Evolutionary conservation across 371 early-diverging fungal species (phyloP).

Genomic region (Lichtheimia hyalospora): DNA sequence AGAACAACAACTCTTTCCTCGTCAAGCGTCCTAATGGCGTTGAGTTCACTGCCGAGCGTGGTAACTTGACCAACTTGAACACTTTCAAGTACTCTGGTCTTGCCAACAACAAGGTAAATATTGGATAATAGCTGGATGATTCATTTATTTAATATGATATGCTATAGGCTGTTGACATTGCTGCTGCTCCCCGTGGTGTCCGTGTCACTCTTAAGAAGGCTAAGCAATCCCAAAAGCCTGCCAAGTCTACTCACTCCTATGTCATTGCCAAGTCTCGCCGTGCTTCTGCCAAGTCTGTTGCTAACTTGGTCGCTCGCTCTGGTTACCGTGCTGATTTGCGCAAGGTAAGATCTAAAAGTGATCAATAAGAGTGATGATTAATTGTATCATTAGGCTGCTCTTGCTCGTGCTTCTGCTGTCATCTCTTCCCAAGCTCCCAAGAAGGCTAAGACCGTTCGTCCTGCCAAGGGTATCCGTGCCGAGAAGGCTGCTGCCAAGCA

Average conservation of each 20-base stretch:
- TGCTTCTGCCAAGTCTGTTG: constrained; percentile 69
- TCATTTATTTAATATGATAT: not conserved
- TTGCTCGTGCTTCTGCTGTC: constrained; percentile 81
- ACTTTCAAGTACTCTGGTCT: constrained; percentile 86
- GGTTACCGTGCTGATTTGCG: constrained; percentile 82
- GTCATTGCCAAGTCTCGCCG: constrained; percentile 69
- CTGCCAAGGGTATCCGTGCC: constrained; percentile 44
- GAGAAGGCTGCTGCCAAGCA: constrained; percentile 43
- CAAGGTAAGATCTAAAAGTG: constrained; percentile 40
- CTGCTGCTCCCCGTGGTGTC: constrained; percentile 66
- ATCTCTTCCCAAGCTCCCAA: constrained; percentile 67
- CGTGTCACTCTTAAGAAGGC: constrained; percentile 65
- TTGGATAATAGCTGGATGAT: not conserved
- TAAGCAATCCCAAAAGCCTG: constrained; percentile 56
- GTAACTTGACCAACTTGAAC: constrained; percentile 85
- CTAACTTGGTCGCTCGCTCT: constrained; percentile 63
- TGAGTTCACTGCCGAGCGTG: constrained; percentile 79
- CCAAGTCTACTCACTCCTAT: constrained; percentile 55
- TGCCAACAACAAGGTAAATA: constrained; percentile 73
- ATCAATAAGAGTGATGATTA: not conserved
- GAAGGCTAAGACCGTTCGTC: constrained; percentile 55
- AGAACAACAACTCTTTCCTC: constrained; percentile 84
- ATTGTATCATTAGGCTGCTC: constrained; percentile 59
- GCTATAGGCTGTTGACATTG: constrained; percentile 69
- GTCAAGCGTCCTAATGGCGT: constrained; percentile 81